These are phyloP conservation scores for Boletus sp. DNA, from an alignment of 1,284 basidiomycete genomes.

Conservation along the genomic window DNA sequence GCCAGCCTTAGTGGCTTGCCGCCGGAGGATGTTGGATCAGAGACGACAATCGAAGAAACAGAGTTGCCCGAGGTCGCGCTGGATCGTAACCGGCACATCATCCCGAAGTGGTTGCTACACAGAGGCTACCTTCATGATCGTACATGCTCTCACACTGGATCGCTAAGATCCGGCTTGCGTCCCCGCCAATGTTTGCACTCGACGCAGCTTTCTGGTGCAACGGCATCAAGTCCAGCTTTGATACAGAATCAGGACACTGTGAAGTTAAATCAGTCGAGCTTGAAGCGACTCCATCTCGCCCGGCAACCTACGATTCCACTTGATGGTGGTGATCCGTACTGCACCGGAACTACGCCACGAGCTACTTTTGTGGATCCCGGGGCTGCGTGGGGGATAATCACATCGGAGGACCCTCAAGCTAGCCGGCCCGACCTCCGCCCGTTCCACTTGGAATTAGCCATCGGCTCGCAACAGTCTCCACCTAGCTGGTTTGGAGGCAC, in stretches of 20 bases:
- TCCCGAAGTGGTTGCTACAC: conserved; percentile 88
- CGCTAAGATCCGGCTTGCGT: conserved; percentile 29
- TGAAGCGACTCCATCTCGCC: conserved; percentile 43
- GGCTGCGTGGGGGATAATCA: conserved; percentile 22
- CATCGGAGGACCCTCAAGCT: conserved; percentile 36
- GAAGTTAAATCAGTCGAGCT: neutral
- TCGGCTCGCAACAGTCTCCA: conserved; percentile 34
- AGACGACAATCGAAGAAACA: conserved; percentile 58
- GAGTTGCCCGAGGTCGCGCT: conserved; percentile 90
- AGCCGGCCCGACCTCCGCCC: conserved; percentile 35
- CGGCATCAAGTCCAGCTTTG: conserved; percentile 67
- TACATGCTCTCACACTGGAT: conserved; percentile 51
- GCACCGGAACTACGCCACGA: conserved; percentile 38
- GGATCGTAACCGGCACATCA: conserved; percentile 92
- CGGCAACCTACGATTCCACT: conserved; percentile 38
- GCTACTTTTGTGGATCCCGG: conserved; percentile 17
- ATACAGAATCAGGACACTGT: conserved; percentile 29
- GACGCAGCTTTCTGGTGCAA: conserved; percentile 46
- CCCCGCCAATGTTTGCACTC: conserved; percentile 37
- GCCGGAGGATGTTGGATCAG: conserved; percentile 34
- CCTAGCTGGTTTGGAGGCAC: conserved; percentile 74
- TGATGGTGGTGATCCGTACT: conserved; percentile 47
- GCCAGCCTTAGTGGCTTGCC: conserved; percentile 9
- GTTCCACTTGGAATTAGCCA: conserved; percentile 39
- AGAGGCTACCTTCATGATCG: conserved; percentile 42